Evolutionary conservation across 176 grass and related monocot genomes (phyloP), one percentile per base, ranked within the genome.

Genomic region (Oryza punctata): DNA sequence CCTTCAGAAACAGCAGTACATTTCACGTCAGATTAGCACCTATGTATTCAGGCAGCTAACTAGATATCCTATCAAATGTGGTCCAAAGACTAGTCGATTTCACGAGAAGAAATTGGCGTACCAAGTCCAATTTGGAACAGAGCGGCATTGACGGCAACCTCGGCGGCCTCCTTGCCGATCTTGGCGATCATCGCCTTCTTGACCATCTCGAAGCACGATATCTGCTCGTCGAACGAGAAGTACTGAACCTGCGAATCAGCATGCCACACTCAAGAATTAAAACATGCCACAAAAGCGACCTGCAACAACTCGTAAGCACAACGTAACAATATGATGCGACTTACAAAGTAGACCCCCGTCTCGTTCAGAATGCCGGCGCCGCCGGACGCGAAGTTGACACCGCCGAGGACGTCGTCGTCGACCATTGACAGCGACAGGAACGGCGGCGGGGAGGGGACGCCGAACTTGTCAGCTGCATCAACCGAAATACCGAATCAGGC

Each of bases 361-460:
- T 98, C 96, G 70, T 98, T 98, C 65, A 98, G 96, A 27, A 98
- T 92, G 76, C 93, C 96, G 65, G 96, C 89, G 3, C 93, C 96
- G 24, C 96, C 93, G 6, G 96, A 98, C 12, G 96, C 96, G 57
- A 88, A 98, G 72, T 98, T 96, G 83, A 96, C 65, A 32, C 93
- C 96, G 71, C 67, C 27, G 70, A 96, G 93, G 28, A 94, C 76
- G 15, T 78, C 85, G 15, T 95, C 72, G 35, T 90, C 77, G 3
- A 70, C 40, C 93, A 87, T 28, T 1, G 87, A 91, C 69, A 98
- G 59, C n/a, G 93, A 93, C 4, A 98, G 75, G 73, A 90, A 98
- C 45, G 96, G 93, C 29, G 93, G 91, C 16, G 85, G 91, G 29
- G 93, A 49, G 1, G 89, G 52, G 72, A 92, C 77, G 67, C 93